Base-by-base conservation (phyloP, 1,284 basidiomycete genomes). In the Ustilago tritici region DNA sequence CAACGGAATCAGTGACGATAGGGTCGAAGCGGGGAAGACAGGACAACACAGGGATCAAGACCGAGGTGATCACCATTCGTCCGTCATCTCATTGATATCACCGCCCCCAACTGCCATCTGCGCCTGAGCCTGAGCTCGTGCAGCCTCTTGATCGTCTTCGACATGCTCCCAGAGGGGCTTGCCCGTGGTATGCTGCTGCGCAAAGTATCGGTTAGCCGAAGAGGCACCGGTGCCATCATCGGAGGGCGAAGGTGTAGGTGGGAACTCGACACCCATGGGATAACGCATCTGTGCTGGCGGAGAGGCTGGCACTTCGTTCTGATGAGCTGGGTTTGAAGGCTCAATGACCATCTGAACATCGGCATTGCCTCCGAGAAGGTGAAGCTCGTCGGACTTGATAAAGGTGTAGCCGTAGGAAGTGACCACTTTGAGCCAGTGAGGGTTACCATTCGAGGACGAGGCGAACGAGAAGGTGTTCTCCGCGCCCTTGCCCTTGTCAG, bases 401-500 rank as follows among this genome's bases (percentile, higher is more conserved):
- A 78, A 78, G 1, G 70, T 78, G 65, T 78, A 73, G 47, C 76
- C 76, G 41, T 78, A 78, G 23, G 70, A 74, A 9, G 76, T 78
- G 46, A 74, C 76, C 19, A 78, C 76, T 28, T 73, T 73, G 62
- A 78, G 67, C 76, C 76, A 78, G 57, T 74, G 65, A 28, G 69
- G 73, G 50, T 62, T 76, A 65, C 55, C 56, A 50, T 19, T 58
- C 1, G 65, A 52, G 46, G 58, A 61, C 35, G 58, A 53, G 5
- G 55, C 40, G 4, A 58, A 47, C 0, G 58, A 47, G 1, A 54
- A 56, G n/a, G 31, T 17, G n/a, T n/a, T 57, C 53, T 64, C 53
- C 7, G 61, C 57, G 9, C 53, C 59, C 36, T 68, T 68, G 62
- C 74, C 69, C 52, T 68, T 71, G 59, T 23, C 12, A 4, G 55